Evolutionary conservation across 225 moss, liverwort and hornwort genomes (phyloP), one percentile per base, ranked within the genome.

Genomic region (Bryoerythrophyllum caledonicum): DNA sequence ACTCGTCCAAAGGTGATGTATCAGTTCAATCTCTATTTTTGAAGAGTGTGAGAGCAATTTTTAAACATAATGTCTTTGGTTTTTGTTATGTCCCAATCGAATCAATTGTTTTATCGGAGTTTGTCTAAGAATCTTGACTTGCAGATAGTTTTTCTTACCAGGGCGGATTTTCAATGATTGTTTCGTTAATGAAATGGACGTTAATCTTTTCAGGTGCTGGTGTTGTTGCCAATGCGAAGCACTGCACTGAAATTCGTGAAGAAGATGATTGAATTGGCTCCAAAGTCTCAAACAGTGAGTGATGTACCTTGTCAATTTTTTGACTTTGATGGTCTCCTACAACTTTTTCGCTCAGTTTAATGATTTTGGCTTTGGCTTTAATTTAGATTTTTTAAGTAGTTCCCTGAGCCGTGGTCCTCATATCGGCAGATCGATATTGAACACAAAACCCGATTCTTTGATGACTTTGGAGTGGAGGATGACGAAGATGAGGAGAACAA

Each of bases 181-280:
- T 21, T 58, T 32, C 28, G 52, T 64, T 24, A 62, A 44, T 81
- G 78, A 79, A 68, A 51, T 19, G 8, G 16, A 60, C 10, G 14
- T 74, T 63, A 30, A 24, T 71, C 26, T 61, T 77, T 66, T 35
- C 91, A 99, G 97, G 91, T 95, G 68, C 86, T 99, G 61, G 80
- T 99, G 52, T 68, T 99, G 74, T 89, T 99, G 76, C 99, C 99
- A 51, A 79, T 89, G 56, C 89, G 99, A 77, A 99, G 95, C 75
- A 85, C 91, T 80, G 95, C 93, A 16, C 68, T 95, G 81, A 99
- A 90, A 80, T 88, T 99, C 68, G 91, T 99, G 74, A 85, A 91
- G 78, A 89, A 83, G 54, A 64, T 99, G 84, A 84, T 99, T 48
- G 89, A 88, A 57, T 70, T 95, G 78, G 83, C 90, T 67, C 99